Conservation (phyloP, 129 eudicot genomes). For the Deinandra increscens region DNA sequence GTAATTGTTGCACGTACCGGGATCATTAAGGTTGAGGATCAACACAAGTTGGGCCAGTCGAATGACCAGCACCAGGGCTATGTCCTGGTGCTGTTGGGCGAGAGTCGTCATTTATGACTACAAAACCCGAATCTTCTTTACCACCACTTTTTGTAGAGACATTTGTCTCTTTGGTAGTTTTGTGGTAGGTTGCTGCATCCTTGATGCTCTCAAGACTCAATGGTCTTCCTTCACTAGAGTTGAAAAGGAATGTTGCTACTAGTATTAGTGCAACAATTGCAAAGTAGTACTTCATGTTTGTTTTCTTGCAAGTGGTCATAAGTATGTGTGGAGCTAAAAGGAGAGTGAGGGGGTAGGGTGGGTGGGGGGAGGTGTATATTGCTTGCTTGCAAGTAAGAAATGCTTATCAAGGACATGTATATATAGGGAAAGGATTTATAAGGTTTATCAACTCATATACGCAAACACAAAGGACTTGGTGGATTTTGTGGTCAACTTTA, state of each 20-base stretch:
- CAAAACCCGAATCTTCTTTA: slow-evolving; percentile 5
- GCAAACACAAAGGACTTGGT: slow-evolving; percentile 15
- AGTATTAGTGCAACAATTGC: slow-evolving; percentile 20
- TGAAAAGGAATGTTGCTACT: slow-evolving; percentile 23
- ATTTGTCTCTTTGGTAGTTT: neutral
- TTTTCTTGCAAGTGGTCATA: slow-evolving; percentile 14
- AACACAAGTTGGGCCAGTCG: slow-evolving; percentile 18
- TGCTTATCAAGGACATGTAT: slow-evolving; percentile 21
- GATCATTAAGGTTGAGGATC: slow-evolving; percentile 28
- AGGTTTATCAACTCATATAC: slow-evolving; percentile 22
- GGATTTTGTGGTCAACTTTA: slow-evolving; percentile 28
- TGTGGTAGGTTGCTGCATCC: slow-evolving; percentile 12
- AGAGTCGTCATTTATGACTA: neutral
- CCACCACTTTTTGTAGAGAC: neutral
- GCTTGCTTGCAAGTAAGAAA: slow-evolving; percentile 32
- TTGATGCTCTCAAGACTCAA: slow-evolving; percentile 13
- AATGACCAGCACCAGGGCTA: slow-evolving; percentile 48
- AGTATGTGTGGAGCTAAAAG: neutral
- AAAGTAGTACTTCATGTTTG: slow-evolving; percentile 22
- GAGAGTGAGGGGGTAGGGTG: neutral
- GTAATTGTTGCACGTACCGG: too few relatives aligned
- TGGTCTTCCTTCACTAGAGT: slow-evolving; percentile 36
- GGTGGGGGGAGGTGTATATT: slow-evolving; percentile 7
- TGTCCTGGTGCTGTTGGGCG: slow-evolving; percentile 46
- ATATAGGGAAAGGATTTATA: slow-evolving; percentile 23